Conservation (phyloP, 495 filamentous ascomycete genomes). For the Acidomyces sp. region DNA sequence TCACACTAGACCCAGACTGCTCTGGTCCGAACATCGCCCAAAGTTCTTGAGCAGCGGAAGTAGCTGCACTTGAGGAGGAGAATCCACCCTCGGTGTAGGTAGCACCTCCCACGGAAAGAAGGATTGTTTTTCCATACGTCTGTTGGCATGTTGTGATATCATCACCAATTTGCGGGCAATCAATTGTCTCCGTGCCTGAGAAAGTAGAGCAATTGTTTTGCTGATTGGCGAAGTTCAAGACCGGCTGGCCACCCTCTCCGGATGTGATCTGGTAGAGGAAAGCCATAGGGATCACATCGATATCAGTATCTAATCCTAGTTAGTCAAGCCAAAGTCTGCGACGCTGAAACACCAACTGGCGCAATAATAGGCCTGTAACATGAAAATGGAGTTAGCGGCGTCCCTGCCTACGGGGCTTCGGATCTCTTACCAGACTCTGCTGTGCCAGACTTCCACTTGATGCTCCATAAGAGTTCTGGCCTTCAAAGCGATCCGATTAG, state of each 20-base stretch:
- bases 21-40: conserved; percentile 22
- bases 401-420: too few relatives aligned
- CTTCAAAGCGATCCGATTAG: too few relatives aligned
- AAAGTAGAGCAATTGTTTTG: conserved; percentile 46
- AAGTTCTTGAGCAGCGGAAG: conserved; percentile 14
- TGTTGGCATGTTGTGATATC: conserved; percentile 26
- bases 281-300: conserved; percentile 40
- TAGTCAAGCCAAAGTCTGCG: too few relatives aligned
- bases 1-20: conserved; percentile 12
- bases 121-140: conserved; percentile 20
- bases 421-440: too few relatives aligned
- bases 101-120: conserved; percentile 23
- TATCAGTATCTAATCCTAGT: conserved; percentile 20
- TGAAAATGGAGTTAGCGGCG: too few relatives aligned
- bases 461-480: too few relatives aligned
- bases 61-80: conserved; percentile 12
- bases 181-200: conserved; percentile 39
- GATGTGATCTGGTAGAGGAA: conserved; percentile 44
- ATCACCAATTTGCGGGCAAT: conserved; percentile 47
- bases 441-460: too few relatives aligned
- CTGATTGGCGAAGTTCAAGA: conserved; percentile 48
- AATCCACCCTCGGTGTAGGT: conserved; percentile 24
- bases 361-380: too few relatives aligned
- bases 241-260: conserved; percentile 30
- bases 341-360: too few relatives aligned